Conservation (phyloP, 108 stramenopile genomes). For the Stephanodiscus minutulus region DNA sequence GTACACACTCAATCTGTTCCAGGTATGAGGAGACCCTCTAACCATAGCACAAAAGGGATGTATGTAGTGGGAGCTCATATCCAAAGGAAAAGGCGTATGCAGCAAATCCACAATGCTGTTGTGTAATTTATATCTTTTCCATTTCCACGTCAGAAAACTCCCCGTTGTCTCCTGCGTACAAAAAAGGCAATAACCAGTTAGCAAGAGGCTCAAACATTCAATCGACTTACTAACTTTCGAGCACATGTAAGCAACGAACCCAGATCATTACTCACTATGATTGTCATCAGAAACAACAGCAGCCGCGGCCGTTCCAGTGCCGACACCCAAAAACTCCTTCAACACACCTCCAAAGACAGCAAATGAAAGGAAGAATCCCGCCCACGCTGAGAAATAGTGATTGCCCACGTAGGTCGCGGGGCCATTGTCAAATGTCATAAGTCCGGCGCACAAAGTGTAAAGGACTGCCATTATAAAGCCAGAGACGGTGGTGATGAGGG, state of each 20-base stretch:
- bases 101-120: neutral
- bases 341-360: constrained; percentile 46
- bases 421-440: constrained; percentile 48
- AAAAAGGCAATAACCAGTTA: neutral
- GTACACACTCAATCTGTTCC: no score
- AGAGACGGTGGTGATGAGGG: constrained; percentile 38
- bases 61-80: neutral
- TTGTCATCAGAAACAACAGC: neutral
- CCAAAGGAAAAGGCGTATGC: neutral
- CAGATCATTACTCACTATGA: constrained; percentile 6
- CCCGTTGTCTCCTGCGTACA: no score
- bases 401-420: constrained; percentile 50
- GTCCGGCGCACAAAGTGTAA: constrained; percentile 45
- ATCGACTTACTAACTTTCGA: neutral
- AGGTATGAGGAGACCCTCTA: no score
- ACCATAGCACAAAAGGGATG: neutral
- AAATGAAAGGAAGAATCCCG: constrained; percentile 49
- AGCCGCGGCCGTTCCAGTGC: neutral
- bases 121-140: constrained; percentile 7
- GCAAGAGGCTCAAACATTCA: neutral
- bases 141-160: neutral
- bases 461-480: constrained; percentile 40
- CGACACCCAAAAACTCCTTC: constrained; percentile 51
- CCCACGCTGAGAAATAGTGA: constrained; percentile 50
- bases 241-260: neutral